These are phyloP conservation scores for Fusarium tricinctum DNA, from an alignment of 2,329 filamentous ascomycete species.

Conservation along the genomic window DNA sequence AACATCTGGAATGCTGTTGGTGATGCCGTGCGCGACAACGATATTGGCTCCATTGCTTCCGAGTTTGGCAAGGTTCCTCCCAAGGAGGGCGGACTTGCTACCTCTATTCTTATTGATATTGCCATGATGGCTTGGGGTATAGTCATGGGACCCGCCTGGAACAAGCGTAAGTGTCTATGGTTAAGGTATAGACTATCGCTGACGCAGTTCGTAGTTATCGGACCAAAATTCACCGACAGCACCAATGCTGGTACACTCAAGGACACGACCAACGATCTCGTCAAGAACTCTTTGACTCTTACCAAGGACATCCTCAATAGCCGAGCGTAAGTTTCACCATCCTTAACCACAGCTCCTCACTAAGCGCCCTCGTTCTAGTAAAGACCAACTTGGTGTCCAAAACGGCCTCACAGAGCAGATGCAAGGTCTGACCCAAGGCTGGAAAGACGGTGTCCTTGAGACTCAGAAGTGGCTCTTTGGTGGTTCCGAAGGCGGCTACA, in stretches of 20 bases:
- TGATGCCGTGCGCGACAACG: constrained; percentile 27
- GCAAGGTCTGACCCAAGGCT: constrained; percentile 24
- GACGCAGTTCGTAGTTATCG: constrained; percentile 6
- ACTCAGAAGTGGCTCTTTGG: constrained; percentile 32
- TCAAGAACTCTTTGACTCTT: constrained; percentile 31
- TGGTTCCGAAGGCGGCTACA: constrained; percentile 18
- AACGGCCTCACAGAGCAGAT: constrained; percentile 28
- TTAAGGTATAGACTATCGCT: not conserved
- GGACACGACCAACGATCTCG: constrained; percentile 28
- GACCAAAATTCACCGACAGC: constrained; percentile 18
- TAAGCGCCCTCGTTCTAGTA: not conserved
- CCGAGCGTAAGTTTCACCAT: constrained; percentile 4
- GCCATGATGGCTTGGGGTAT: constrained; percentile 28
- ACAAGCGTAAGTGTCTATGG: constrained; percentile 8
- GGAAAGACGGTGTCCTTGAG: constrained; percentile 26
- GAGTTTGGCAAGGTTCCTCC: constrained; percentile 32
- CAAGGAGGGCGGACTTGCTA: constrained; percentile 13
- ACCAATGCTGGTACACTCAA: constrained; percentile 12
- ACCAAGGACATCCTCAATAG: constrained; percentile 25
- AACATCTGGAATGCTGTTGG: constrained; percentile 34
- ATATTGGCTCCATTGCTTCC: constrained; percentile 18
- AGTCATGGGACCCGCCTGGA: constrained; percentile 33
- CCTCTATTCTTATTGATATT: constrained; percentile 27
- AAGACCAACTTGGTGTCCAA: constrained; percentile 32
- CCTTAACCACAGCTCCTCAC: not conserved